These are phyloP conservation scores for Albizia julibrissin DNA, from an alignment of 306 rosid genomes.

Conservation along the genomic window DNA sequence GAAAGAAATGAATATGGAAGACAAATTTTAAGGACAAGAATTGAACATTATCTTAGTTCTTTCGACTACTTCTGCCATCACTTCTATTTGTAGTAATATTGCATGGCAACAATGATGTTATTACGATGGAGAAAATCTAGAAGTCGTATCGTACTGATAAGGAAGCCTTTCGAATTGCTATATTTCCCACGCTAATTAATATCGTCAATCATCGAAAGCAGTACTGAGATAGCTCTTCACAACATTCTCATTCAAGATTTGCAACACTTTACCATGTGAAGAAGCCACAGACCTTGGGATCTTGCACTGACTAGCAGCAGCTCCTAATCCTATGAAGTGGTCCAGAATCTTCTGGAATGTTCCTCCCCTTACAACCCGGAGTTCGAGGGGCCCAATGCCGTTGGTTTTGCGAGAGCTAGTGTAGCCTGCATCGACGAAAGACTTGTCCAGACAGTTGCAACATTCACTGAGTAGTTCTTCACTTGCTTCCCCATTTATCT, in stretches of 20 bases:
- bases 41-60: not conserved
- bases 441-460: conserved; percentile 66
- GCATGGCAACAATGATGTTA: not conserved
- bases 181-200: not conserved
- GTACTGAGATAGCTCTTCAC: conserved; percentile 62
- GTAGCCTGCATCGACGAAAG: conserved; percentile 82
- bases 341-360: conserved; percentile 75
- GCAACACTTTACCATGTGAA: conserved; percentile 54
- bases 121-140: not conserved
- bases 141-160: no score
- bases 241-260: conserved; percentile 64
- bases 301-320: conserved; percentile 81
- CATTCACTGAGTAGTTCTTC: conserved; percentile 72
- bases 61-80: not conserved
- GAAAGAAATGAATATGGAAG: not conserved
- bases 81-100: not conserved
- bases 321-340: conserved; percentile 63
- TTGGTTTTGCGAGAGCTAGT: conserved; percentile 62
- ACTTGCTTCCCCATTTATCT: conserved; percentile 70
- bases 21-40: not conserved
- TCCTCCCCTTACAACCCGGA: conserved; percentile 66
- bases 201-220: conserved; percentile 52
- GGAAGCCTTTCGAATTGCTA: not conserved
- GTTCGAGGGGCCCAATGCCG: conserved; percentile 71
- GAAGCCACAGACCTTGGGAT: conserved; percentile 75